Conservation (phyloP, 2,329 filamentous ascomycete species). For the Waltergamsia citrina region DNA sequence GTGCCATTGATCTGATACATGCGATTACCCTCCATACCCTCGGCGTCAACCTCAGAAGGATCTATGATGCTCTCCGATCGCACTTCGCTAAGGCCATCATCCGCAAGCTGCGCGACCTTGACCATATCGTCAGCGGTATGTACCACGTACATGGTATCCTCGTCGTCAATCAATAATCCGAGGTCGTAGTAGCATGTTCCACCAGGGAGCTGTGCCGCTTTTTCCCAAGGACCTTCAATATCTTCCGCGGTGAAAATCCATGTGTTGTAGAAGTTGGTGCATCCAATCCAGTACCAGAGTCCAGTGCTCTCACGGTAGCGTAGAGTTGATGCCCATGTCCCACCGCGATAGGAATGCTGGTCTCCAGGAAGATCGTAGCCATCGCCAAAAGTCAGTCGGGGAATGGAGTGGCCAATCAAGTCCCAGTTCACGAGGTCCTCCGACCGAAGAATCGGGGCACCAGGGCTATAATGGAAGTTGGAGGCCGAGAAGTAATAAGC, state of each 20-base stretch:
- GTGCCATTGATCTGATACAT: conserved; percentile 47
- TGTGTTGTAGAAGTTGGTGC: conserved; percentile 37
- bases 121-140: conserved; percentile 42
- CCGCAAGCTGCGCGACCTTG: conserved; percentile 37
- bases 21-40: conserved; percentile 37
- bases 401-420: conserved; percentile 32
- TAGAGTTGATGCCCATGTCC: conserved; percentile 46
- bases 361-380: conserved; percentile 34
- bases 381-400: conserved; percentile 32
- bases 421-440: conserved; percentile 46
- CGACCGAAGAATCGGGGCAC: conserved; percentile 45
- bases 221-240: conserved; percentile 31
- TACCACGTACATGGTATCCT: conserved; percentile 49
- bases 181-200: conserved; percentile 46
- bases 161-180: conserved; percentile 47
- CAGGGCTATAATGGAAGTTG: conserved; percentile 46
- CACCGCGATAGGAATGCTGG: conserved; percentile 36
- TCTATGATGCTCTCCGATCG: conserved; percentile 21
- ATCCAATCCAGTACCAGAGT: conserved; percentile 49
- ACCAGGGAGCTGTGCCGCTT: conserved; percentile 19
- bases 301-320: conserved; percentile 38
- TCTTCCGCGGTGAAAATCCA: conserved; percentile 41
- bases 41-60: conserved; percentile 12
- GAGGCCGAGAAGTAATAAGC: conserved; percentile 47
- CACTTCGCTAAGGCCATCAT: conserved; percentile 34